Conservation (phyloP, 2,329 filamentous ascomycete species). For the Alternaria tenuissima region DNA sequence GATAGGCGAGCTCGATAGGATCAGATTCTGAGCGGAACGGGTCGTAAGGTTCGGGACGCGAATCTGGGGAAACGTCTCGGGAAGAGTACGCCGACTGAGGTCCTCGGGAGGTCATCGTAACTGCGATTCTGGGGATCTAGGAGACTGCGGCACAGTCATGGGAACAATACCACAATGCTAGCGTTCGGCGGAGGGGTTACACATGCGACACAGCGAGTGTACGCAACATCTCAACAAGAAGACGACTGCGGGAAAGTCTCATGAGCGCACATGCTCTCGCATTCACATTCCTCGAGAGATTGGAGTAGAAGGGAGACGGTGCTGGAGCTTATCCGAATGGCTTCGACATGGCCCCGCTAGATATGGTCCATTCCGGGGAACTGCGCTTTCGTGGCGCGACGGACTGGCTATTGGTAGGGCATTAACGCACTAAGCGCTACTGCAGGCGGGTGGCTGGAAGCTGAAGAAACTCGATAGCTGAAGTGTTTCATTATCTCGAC, state of each 20-base stretch:
- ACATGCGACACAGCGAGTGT: constrained; percentile 5
- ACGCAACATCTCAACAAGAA: constrained; percentile 3
- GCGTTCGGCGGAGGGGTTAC: constrained; percentile 6
- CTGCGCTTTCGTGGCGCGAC: not conserved
- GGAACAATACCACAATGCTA: not conserved
- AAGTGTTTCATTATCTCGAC: not conserved
- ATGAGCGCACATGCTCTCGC: not conserved
- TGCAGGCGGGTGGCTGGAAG: constrained; percentile 2
- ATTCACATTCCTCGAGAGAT: not conserved
- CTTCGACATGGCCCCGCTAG: not conserved
- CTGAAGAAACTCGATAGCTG: not conserved
- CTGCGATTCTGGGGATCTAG: not conserved
- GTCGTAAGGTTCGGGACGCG: constrained; percentile 34
- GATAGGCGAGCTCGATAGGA: constrained; percentile 40
- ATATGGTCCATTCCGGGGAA: not conserved
- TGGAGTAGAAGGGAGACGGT: not conserved
- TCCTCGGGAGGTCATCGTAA: constrained; percentile 35
- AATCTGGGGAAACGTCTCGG: constrained; percentile 35
- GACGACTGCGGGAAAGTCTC: not conserved
- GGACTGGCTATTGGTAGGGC: not conserved
- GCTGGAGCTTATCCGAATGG: not conserved
- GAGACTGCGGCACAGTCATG: constrained; percentile 9
- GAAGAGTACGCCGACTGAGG: constrained; percentile 30
- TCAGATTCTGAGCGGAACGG: constrained; percentile 38
- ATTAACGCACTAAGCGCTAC: constrained; percentile 7